These are phyloP conservation scores for Solanum microdontum DNA, from an alignment of 257 asterid genomes.

Conservation along the genomic window DNA sequence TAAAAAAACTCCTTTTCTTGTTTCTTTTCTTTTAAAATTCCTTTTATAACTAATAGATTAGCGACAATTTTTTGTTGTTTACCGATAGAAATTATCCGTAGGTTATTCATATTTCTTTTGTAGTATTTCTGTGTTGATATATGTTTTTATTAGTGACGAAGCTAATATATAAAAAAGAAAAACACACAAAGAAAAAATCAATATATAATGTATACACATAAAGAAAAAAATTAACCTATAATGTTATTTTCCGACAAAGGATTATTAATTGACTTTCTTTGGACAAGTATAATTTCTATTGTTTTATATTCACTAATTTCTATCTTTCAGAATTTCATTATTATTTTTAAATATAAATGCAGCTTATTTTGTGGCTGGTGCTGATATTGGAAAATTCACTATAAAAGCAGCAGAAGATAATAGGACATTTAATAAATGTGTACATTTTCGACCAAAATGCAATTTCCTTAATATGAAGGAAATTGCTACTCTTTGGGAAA, in stretches of 20 bases:
- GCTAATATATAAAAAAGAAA: too few species aligned
- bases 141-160: background rate
- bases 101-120: background rate
- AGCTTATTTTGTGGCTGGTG: constrained; percentile 28
- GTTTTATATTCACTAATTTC: background rate
- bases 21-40: background rate
- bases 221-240: too few species aligned
- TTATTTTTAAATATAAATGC: background rate
- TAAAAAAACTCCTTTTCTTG: background rate
- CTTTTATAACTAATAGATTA: background rate
- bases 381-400: constrained; percentile 20
- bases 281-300: background rate
- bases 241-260: too few species aligned
- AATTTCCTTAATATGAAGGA: constrained; percentile 23
- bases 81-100: background rate
- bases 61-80: background rate
- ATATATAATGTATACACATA: too few species aligned
- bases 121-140: background rate
- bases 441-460: constrained; percentile 25
- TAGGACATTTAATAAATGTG: constrained; percentile 10
- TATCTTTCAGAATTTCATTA: background rate
- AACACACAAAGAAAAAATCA: too few species aligned
- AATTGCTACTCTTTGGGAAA: constrained; percentile 27
- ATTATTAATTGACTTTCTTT: background rate
- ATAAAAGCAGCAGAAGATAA: constrained; percentile 15